phyloP scores from a whole-genome alignment of 192 early-diverging fungal genomes.

The Anaeromyces robustus region DNA sequence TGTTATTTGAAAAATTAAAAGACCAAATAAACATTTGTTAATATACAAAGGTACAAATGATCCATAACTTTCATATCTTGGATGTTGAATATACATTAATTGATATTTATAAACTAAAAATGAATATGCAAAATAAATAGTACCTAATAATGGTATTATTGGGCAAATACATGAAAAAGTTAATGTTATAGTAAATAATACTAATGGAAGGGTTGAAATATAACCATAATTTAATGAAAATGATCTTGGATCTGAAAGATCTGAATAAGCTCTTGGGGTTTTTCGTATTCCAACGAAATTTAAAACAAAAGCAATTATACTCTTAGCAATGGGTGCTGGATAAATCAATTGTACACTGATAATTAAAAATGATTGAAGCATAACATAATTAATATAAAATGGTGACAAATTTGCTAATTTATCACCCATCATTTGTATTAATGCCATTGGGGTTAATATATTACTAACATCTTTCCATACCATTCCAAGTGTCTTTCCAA shows the following conservation, averaged over 20 bases:
- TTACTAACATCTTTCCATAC: too few relatives aligned
- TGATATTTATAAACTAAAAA: conserved; percentile 61
- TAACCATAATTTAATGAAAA: conserved; percentile 52
- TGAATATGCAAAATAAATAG: conserved; percentile 43
- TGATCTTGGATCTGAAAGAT: conserved; percentile 37
- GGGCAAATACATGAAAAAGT: conserved; percentile 62
- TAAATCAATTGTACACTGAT: conserved; percentile 53
- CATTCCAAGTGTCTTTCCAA: too few relatives aligned
- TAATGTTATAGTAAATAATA: conserved; percentile 55
- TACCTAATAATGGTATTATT: conserved; percentile 48
- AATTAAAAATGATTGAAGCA: conserved; percentile 56
- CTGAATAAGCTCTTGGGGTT: conserved; percentile 64
- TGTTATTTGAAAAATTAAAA: conserved; percentile 38
- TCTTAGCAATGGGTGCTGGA: conserved; percentile 22
- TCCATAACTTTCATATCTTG: conserved; percentile 38
- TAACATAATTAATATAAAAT: conserved; percentile 59
- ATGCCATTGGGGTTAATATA: neutral
- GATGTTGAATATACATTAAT: conserved; percentile 31
- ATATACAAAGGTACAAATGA: conserved; percentile 30
- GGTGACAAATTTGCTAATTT: conserved; percentile 29
- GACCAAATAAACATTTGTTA: conserved; percentile 34
- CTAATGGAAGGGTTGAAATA: conserved; percentile 47
- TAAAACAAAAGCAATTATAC: conserved; percentile 30
- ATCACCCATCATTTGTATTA: neutral
- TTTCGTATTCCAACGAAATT: conserved; percentile 36